A percentile compares a stretch with the other conserved stretches of the same genome.
Evolutionary conservation across 139 green algal species (phyloP).

Genomic region (Tetradesmus obliquus): DNA sequence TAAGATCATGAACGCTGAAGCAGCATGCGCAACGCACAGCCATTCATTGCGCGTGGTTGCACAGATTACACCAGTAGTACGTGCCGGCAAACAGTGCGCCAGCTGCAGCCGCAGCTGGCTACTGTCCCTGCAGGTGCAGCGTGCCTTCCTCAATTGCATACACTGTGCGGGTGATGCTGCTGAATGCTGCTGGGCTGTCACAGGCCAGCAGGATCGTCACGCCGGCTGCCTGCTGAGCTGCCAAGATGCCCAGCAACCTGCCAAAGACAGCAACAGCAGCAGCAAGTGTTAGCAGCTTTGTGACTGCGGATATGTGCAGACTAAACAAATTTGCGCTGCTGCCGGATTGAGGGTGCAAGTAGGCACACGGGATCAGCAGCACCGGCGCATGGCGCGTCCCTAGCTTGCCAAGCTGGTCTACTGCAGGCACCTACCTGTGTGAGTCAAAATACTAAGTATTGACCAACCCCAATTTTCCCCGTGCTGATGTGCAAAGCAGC

Average conservation of each 20-base stretch:
- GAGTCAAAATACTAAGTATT: too few relatives aligned
- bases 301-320: too few relatives aligned
- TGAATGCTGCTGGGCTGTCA: background rate
- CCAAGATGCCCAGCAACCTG: background rate
- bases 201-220: background rate
- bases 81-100: too few relatives aligned
- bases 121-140: background rate
- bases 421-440: background rate
- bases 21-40: too few relatives aligned
- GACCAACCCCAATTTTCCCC: too few relatives aligned
- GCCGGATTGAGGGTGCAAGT: too few relatives aligned
- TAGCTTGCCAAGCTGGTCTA: background rate
- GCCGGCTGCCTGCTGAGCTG: background rate
- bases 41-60: too few relatives aligned
- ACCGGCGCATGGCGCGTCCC: background rate
- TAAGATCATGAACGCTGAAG: too few relatives aligned
- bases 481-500: too few relatives aligned
- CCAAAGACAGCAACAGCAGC: background rate
- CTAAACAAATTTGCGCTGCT: too few relatives aligned
- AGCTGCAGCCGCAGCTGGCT: too few relatives aligned
- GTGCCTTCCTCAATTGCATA: background rate
- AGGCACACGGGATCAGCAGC: background rate
- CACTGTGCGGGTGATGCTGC: background rate
- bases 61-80: too few relatives aligned
- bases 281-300: background rate